Percentiles rank a stretch among this genome's conserved stretches.
Evolutionary conservation across 2,329 filamentous ascomycete genomes (phyloP).

Genomic region (Paradendryphiella salina): DNA sequence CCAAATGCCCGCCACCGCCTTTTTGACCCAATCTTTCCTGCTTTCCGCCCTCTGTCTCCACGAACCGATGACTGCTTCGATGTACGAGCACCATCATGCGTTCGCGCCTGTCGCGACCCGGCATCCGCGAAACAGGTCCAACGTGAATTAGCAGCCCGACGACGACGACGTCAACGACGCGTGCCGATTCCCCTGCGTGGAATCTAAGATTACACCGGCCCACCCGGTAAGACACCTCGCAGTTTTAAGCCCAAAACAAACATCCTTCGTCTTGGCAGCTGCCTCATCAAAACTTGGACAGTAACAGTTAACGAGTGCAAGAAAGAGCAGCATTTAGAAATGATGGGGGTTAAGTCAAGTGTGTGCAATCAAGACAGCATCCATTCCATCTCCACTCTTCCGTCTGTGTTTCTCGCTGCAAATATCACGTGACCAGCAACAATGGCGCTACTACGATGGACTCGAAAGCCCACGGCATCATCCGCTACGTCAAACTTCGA

Average conservation of each 20-base stretch:
- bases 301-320: slow-evolving; percentile 14
- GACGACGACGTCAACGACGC: slow-evolving; percentile 26
- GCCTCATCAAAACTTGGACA: slow-evolving; percentile 5
- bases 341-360: neutral
- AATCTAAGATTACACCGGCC: slow-evolving; percentile 28
- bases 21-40: slow-evolving; percentile 5
- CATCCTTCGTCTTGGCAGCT: slow-evolving; percentile 22
- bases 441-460: neutral
- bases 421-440: neutral
- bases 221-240: slow-evolving; percentile 20
- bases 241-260: slow-evolving; percentile 31
- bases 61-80: slow-evolving; percentile 11
- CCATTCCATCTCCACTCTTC: neutral
- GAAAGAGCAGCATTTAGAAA: slow-evolving; percentile 7
- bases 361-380: neutral
- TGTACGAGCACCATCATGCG: neutral
- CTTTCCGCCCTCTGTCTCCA: slow-evolving; percentile 1
- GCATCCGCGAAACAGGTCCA: neutral
- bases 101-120: neutral
- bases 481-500: neutral
- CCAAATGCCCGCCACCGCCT: slow-evolving; percentile 18
- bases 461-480: neutral
- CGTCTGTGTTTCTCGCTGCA: neutral
- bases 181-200: slow-evolving; percentile 16
- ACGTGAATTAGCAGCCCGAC: slow-evolving; percentile 2